Percentiles rank a stretch among this genome's conserved stretches.
These are phyloP conservation scores for Alnus glutinosa DNA, from an alignment of 306 rosid genomes.

Conservation along the genomic window DNA sequence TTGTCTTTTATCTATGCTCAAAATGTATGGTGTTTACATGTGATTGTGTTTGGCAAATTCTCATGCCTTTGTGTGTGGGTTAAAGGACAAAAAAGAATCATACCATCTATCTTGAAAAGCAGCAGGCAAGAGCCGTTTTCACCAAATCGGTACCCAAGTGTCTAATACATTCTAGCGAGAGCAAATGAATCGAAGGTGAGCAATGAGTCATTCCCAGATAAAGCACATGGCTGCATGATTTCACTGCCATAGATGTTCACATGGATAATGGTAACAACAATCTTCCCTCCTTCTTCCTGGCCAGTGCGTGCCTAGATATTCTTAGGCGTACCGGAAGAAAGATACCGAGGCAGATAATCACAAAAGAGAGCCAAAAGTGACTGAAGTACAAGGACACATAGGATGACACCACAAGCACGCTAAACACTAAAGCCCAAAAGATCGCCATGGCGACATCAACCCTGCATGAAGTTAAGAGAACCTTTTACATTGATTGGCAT, in stretches of 20 bases:
- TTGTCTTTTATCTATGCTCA: neutral
- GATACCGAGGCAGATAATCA: slow-evolving; percentile 28
- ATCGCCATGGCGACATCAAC: slow-evolving; percentile 29
- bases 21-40: slow-evolving; percentile 3
- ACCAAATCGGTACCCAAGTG: slow-evolving; percentile 3
- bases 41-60: slow-evolving; percentile 16
- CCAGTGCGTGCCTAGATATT: slow-evolving; percentile 27
- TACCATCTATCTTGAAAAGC: slow-evolving; percentile 2
- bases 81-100: slow-evolving; percentile 2
- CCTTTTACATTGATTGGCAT: slow-evolving; percentile 4
- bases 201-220: neutral
- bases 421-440: slow-evolving; percentile 34
- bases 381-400: slow-evolving; percentile 23
- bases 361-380: slow-evolving; percentile 23
- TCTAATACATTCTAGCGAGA: neutral
- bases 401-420: slow-evolving; percentile 33
- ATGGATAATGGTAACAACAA: slow-evolving; percentile 29
- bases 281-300: slow-evolving; percentile 33
- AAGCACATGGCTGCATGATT: neutral
- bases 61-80: slow-evolving; percentile 7
- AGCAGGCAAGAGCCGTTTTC: neutral
- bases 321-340: slow-evolving; percentile 34
- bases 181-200: neutral
- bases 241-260: slow-evolving; percentile 20
- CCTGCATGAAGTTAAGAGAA: slow-evolving; percentile 29